These are phyloP conservation scores for Catharanthus roseus DNA, from an alignment of 257 asterid genomes.

Conservation along the genomic window DNA sequence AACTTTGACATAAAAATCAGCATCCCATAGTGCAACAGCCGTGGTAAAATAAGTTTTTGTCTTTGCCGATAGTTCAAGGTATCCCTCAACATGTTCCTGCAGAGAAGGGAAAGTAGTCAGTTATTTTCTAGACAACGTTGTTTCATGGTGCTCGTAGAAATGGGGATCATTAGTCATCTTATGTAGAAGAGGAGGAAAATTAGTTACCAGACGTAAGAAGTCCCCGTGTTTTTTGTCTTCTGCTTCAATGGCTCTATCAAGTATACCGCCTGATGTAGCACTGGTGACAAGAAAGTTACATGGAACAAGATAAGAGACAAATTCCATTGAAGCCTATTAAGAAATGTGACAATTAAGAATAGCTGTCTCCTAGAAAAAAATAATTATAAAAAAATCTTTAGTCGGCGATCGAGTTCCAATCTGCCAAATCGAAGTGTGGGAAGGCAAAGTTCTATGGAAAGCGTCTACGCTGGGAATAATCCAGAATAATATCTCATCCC, in stretches of 20 bases:
- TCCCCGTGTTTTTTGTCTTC: constrained; percentile 83
- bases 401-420: not conserved
- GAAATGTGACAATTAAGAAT: too few species aligned
- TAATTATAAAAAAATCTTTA: not conserved
- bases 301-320: constrained; percentile 1
- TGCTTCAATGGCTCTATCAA: constrained; percentile 88
- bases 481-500: constrained; percentile 3
- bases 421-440: not conserved
- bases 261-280: constrained; percentile 89
- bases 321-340: not conserved
- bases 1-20: constrained; percentile 85
- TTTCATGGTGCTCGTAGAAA: not conserved
- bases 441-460: constrained; percentile 13
- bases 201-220: constrained; percentile 68
- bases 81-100: constrained; percentile 88
- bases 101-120: constrained; percentile 13
- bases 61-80: constrained; percentile 86
- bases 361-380: not conserved
- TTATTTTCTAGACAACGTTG: not conserved
- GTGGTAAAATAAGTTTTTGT: constrained; percentile 74
- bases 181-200: not conserved
- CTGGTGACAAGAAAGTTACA: constrained; percentile 27
- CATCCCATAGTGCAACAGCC: constrained; percentile 82
- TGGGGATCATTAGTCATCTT: not conserved
- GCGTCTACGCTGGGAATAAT: not conserved